Conservation (phyloP, 148 eudicot genomes). For the Fagopyrum esculentum region DNA sequence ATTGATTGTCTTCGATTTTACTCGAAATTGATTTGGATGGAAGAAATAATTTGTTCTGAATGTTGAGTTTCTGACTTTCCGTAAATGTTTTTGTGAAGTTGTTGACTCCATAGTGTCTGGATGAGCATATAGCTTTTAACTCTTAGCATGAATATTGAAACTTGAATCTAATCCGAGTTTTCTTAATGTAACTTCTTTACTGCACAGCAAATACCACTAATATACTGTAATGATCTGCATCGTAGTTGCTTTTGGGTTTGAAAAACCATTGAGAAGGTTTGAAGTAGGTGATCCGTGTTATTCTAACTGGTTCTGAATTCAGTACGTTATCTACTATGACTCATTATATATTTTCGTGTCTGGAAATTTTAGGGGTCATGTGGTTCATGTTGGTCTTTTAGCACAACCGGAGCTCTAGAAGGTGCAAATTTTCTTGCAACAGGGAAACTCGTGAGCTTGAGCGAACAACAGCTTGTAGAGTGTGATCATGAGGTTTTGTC, state of each 20-base stretch:
- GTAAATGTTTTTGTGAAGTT: background rate
- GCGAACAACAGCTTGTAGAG: slow-evolving; percentile 89
- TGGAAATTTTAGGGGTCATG: slow-evolving; percentile 54
- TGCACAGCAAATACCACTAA: too few species aligned
- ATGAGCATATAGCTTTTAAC: background rate
- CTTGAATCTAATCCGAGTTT: too few species aligned
- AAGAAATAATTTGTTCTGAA: background rate
- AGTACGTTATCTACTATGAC: background rate
- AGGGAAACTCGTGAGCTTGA: slow-evolving; percentile 72
- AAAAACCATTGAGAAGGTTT: background rate
- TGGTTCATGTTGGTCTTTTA: slow-evolving; percentile 92
- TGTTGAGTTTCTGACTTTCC: too few species aligned
- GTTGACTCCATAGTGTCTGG: background rate
- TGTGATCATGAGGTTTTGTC: slow-evolving; percentile 84
- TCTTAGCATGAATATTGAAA: background rate
- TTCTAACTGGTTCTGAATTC: background rate
- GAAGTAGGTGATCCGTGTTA: too few species aligned
- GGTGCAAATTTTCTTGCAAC: slow-evolving; percentile 77
- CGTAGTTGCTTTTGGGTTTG: background rate
- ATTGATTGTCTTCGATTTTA: background rate
- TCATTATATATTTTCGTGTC: background rate
- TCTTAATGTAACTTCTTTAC: too few species aligned
- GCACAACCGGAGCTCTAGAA: slow-evolving; percentile 78
- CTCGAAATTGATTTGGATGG: background rate
- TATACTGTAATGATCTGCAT: background rate